Conservation (phyloP, 2,329 filamentous ascomycete genomes). For the Basipetospora sp. region DNA sequence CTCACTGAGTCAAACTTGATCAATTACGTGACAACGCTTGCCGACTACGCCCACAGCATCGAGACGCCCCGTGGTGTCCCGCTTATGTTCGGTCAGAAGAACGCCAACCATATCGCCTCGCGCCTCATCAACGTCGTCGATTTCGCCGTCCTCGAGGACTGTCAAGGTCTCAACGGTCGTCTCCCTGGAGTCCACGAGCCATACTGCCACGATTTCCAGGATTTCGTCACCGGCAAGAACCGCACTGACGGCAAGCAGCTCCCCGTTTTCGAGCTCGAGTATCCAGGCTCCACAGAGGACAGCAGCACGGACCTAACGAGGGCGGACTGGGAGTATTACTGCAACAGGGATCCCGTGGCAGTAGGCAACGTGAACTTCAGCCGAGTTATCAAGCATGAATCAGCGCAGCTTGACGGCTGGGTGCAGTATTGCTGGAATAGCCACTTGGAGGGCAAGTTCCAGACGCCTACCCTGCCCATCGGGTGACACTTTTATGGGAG, state of each 20-base stretch:
- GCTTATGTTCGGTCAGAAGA: constrained; percentile 21
- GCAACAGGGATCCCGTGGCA: constrained; percentile 9
- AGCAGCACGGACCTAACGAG: constrained; percentile 12
- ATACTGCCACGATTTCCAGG: constrained; percentile 18
- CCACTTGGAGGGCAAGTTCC: no score
- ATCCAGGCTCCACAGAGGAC: constrained; percentile 15
- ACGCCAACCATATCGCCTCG: constrained; percentile 15
- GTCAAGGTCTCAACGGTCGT: constrained; percentile 8
- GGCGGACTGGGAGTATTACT: constrained; percentile 15
- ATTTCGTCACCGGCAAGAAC: constrained; percentile 11
- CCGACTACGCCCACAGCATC: constrained; percentile 16
- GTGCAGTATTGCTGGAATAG: constrained; percentile 17
- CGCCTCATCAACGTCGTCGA: constrained; percentile 15
- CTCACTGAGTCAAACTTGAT: constrained; percentile 16
- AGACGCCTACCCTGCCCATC: no score
- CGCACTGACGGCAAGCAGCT: constrained; percentile 12
- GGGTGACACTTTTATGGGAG: no score
- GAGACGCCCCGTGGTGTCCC: constrained; percentile 11
- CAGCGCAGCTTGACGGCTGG: constrained; percentile 19
- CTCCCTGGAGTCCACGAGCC: constrained; percentile 12
- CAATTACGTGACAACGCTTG: constrained; percentile 16
- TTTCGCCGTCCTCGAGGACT: constrained; percentile 24
- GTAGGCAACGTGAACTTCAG: constrained; percentile 17
- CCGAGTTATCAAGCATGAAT: constrained; percentile 19
- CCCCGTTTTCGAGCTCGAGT: constrained; percentile 21